phyloP scores from a whole-genome alignment of 1,139 yeast species.

The Suhomyces wounanorum region DNA sequence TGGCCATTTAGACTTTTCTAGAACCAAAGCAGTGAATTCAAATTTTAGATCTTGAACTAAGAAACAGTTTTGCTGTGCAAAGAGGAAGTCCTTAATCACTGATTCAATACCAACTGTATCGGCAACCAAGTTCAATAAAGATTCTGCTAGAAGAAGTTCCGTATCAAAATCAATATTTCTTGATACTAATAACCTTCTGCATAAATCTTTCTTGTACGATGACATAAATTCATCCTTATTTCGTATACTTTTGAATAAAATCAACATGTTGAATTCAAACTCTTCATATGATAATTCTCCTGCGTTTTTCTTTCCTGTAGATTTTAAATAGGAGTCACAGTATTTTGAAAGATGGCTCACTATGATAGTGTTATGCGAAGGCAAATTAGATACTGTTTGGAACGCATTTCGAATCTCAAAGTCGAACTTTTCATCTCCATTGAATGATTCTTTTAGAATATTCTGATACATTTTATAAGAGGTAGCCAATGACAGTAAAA shows the following conservation, averaged over 20 bases:
- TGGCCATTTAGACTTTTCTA: conserved; percentile 45
- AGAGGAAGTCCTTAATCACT: conserved; percentile 38
- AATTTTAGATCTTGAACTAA: conserved; percentile 13
- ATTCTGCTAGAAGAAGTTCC: conserved; percentile 23
- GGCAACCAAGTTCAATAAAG: conserved; percentile 23
- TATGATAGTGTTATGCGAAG: conserved; percentile 21
- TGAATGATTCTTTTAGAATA: conserved; percentile 11
- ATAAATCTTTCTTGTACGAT: conserved; percentile 38
- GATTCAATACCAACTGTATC: conserved; percentile 28
- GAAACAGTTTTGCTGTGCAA: conserved; percentile 23
- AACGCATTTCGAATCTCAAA: conserved; percentile 34
- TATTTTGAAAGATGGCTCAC: conserved; percentile 34
- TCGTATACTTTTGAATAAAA: conserved; percentile 36
- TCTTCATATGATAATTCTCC: conserved; percentile 18
- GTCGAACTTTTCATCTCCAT: conserved; percentile 24
- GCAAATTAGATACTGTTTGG: conserved; percentile 25
- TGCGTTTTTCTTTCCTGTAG: conserved; percentile 12
- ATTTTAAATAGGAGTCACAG: conserved; percentile 36
- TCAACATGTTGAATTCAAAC: conserved; percentile 25
- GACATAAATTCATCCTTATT: conserved; percentile 38
- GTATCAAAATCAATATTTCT: conserved; percentile 22
- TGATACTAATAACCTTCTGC: conserved; percentile 37
- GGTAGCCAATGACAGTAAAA: conserved; percentile 8
- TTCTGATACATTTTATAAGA: conserved; percentile 8
- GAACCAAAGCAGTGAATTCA: conserved; percentile 37